phyloP scores from a whole-genome alignment of 108 stramenopile species.

The Cyclotella cryptica region DNA sequence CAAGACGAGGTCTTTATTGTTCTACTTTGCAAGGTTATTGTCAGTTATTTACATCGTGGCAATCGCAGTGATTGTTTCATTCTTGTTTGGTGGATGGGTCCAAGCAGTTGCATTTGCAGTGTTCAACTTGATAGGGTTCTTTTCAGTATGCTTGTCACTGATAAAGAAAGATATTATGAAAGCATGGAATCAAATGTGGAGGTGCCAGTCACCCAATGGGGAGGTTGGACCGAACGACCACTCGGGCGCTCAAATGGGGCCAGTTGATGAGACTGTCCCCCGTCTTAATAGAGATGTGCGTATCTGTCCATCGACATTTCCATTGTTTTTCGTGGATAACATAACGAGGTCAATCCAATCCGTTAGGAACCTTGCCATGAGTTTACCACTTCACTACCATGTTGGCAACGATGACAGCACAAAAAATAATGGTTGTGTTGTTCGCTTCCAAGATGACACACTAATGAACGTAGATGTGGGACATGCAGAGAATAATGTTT shows the following conservation, averaged over 20 bases:
- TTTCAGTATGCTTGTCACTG: conserved; percentile 37
- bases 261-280: not conserved
- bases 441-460: not conserved
- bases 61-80: conserved; percentile 35
- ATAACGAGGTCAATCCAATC: conserved; percentile 6
- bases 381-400: not conserved
- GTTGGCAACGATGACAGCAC: not conserved
- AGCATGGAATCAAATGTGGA: conserved; percentile 35
- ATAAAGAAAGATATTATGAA: conserved; percentile 40
- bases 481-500: too few relatives aligned
- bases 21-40: conserved; percentile 44
- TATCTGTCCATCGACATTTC: not conserved
- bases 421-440: not conserved
- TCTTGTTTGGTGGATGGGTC: conserved; percentile 41
- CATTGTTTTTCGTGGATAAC: not conserved
- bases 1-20: conserved; percentile 31
- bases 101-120: conserved; percentile 41
- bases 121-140: conserved; percentile 38
- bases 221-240: not conserved
- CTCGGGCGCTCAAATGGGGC: not conserved
- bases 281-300: not conserved
- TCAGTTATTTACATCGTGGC: conserved; percentile 30
- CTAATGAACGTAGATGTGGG: too few relatives aligned
- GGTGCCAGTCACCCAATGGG: conserved; percentile 15
- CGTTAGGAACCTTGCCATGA: not conserved